phyloP scores from a whole-genome alignment of 768 basidiomycete species.

The Clitopilus passeckerianus region DNA sequence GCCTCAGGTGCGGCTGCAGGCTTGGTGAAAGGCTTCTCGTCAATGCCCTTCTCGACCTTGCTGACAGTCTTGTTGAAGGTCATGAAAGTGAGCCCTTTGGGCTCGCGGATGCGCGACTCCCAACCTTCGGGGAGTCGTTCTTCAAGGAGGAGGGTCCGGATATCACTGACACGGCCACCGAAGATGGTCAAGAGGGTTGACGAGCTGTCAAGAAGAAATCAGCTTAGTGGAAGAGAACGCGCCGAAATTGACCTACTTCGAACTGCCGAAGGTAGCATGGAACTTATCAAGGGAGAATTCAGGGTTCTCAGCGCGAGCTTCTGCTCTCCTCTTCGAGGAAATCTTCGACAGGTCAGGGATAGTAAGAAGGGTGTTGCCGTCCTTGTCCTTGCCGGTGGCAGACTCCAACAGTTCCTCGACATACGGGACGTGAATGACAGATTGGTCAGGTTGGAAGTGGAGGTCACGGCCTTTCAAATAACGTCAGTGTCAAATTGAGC shows the following conservation, averaged over 20 bases:
- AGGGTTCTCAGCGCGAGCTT: conserved; percentile 47
- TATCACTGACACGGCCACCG: conserved; percentile 54
- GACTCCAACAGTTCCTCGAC: conserved; percentile 52
- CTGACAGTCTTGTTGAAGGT: conserved; percentile 46
- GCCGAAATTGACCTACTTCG: conserved; percentile 46
- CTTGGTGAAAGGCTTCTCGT: conserved; percentile 27
- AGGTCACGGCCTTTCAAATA: conserved; percentile 40
- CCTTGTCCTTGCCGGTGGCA: conserved; percentile 53
- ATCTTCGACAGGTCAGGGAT: conserved; percentile 52
- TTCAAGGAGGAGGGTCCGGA: conserved; percentile 54
- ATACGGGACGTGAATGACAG: conserved; percentile 39
- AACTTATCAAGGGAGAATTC: conserved; percentile 43
- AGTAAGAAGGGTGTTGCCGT: conserved; percentile 47
- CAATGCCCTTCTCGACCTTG: conserved; percentile 33
- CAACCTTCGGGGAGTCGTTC: conserved; percentile 70
- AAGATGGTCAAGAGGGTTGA: conserved; percentile 63
- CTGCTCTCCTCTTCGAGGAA: conserved; percentile 55
- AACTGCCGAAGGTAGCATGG: conserved; percentile 62
- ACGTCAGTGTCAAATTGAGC: conserved; percentile 5
- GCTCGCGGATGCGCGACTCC: conserved; percentile 56
- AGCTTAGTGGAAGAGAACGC: conserved; percentile 1
- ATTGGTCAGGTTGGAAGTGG: conserved; percentile 45
- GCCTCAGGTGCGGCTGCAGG: not conserved
- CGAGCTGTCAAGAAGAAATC: conserved; percentile 30
- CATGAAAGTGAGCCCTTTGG: conserved; percentile 54